phyloP scores from a whole-genome alignment of 164 flowering plant genomes.

The Macadamia tetraphylla region DNA sequence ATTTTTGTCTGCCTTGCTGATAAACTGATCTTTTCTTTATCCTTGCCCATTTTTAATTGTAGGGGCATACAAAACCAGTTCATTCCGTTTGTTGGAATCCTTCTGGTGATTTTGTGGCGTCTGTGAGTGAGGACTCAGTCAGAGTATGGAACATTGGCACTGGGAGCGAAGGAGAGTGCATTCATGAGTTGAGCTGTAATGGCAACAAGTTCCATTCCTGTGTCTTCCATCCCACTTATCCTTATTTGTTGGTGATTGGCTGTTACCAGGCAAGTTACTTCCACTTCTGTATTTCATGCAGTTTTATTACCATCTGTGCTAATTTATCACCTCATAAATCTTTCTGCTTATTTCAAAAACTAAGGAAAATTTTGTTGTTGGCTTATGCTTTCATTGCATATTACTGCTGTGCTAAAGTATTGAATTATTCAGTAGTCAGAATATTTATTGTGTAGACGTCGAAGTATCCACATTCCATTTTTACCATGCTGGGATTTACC shows the following conservation, averaged over 20 bases:
- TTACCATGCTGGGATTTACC: too few relatives aligned
- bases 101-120: conserved; percentile 64
- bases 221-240: conserved; percentile 63
- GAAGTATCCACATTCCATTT: too few relatives aligned
- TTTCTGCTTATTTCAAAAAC: too few relatives aligned
- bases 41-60: not conserved
- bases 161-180: conserved; percentile 45
- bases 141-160: conserved; percentile 66
- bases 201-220: conserved; percentile 60
- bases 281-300: too few relatives aligned
- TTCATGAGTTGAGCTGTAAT: conserved; percentile 56
- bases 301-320: too few relatives aligned
- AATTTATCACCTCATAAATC: too few relatives aligned
- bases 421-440: too few relatives aligned
- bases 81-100: conserved; percentile 71
- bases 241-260: conserved; percentile 59
- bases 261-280: conserved; percentile 56
- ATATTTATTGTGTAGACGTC: too few relatives aligned
- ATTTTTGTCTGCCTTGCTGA: not conserved
- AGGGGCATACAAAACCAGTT: conserved; percentile 61
- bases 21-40: not conserved
- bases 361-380: too few relatives aligned
- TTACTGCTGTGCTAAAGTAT: too few relatives aligned
- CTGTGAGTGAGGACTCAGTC: conserved; percentile 67
- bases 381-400: too few relatives aligned